Evolutionary conservation across 371 early-diverging fungal species (phyloP), one percentile per base, ranked within the genome.

Genomic region (Thermomucor indicae-seudaticae): DNA sequence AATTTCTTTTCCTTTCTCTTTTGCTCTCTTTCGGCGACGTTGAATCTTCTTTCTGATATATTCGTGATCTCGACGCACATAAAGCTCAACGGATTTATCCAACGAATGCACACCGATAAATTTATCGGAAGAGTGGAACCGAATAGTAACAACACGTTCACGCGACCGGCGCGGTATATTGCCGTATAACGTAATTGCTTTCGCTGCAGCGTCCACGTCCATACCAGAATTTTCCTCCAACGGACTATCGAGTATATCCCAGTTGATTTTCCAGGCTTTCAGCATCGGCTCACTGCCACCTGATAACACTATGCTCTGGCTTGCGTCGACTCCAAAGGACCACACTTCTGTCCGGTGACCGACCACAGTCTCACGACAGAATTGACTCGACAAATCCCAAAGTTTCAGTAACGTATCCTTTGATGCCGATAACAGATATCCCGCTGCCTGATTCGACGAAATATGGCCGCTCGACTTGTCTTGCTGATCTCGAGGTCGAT

Each of bases 351-450:
- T 87, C 42, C 93, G 87, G 62, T 97, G 97, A 7, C 87, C 88
- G 2, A 93, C 88, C 29, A 95, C 55, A 17, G 97, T 98, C 60
- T 98, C 95, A 43, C 95, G 86, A 64, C 98, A 98, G 62, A 91
- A 91, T 60, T 88, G 88, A 17, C 91, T 88, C 34, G 86, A 78
- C 42, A 97, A 70, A 65, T 97, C 97, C 97, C 97, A 98, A 37
- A 95, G 64, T 72, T 96, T 96, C 51, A 98, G 66, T 60, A 95
- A 79, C 12, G 96, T 91, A 67, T 98, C 98, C 66, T 97, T 98
- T 47, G 92, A 90, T 24, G 86, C 70, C 11, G 91, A 92, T 19
- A 97, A 58, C 32, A 97, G 53, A 54, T 91, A 91, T 11, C n/a
- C 89, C 88, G 27, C 72, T 72, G 3, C 40, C 51, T 2, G 70